These are phyloP conservation scores for Malassezia brasiliensis DNA, from an alignment of 1,284 basidiomycete genomes.

Conservation along the genomic window DNA sequence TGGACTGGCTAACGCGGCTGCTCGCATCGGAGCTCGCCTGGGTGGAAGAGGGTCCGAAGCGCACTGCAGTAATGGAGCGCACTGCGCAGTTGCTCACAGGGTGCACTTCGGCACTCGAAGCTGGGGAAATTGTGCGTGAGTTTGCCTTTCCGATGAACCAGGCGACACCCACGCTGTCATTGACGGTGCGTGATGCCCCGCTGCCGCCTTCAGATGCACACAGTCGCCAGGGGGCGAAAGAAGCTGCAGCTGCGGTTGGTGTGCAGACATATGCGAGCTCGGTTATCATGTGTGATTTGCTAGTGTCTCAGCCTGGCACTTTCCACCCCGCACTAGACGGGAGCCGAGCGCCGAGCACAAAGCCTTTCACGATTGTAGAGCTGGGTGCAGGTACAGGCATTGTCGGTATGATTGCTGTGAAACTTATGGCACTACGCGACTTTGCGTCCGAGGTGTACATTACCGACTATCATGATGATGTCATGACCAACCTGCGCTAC, in stretches of 20 bases:
- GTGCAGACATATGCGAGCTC: constrained; percentile 19
- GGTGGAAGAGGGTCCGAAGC: neutral
- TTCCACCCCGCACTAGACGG: neutral
- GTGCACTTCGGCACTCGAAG: constrained; percentile 8
- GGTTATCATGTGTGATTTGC: constrained; percentile 14
- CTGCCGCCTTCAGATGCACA: constrained; percentile 12
- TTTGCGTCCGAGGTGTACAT: neutral
- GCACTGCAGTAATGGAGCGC: neutral
- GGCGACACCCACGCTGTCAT: neutral
- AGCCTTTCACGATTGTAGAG: constrained; percentile 7
- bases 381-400: constrained; percentile 18
- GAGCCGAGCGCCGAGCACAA: neutral
- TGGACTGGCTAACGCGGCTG: constrained; percentile 12
- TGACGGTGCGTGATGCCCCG: constrained; percentile 13
- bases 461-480: constrained; percentile 18
- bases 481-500: constrained; percentile 14
- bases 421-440: neutral
- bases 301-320: neutral
- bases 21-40: constrained; percentile 4
- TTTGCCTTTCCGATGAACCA: constrained; percentile 8
- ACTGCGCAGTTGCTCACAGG: constrained; percentile 3
- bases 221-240: constrained; percentile 9
- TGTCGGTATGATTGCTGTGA: constrained; percentile 15
- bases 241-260: constrained; percentile 15
- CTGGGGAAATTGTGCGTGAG: constrained; percentile 12